These are phyloP conservation scores for Sequoiadendron giganteum DNA, from an alignment of 75 land plant species.

Conservation along the genomic window DNA sequence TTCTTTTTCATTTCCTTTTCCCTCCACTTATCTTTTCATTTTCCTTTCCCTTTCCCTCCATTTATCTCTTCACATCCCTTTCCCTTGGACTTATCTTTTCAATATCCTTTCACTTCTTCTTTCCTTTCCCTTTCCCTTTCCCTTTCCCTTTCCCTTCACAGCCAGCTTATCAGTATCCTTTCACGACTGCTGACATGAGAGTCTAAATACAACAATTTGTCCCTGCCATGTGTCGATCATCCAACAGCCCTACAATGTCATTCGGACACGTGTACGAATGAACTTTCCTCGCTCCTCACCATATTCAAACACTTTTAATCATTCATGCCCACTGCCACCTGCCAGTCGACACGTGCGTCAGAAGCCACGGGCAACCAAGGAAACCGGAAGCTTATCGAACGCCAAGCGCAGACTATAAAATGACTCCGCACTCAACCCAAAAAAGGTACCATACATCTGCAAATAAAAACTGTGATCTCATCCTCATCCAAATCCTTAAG, in stretches of 20 bases:
- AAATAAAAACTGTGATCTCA: neutral
- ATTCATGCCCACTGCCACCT: neutral
- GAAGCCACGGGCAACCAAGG: neutral
- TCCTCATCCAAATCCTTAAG: neutral
- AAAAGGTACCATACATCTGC: no score
- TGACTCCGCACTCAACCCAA: neutral
- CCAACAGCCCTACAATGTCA: neutral
- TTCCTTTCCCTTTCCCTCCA: no score
- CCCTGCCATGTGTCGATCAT: neutral
- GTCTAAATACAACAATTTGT: neutral
- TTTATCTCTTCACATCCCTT: no score
- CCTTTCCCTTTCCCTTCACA: no score
- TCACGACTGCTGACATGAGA: slow-evolving; percentile 37
- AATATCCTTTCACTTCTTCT: no score
- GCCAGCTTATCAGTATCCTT: neutral
- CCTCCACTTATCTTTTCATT: no score
- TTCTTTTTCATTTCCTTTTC: no score
- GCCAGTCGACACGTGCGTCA: neutral
- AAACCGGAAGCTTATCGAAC: neutral
- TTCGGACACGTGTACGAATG: no score
- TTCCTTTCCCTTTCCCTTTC: no score
- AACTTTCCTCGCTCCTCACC: no score
- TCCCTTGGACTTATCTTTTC: no score
- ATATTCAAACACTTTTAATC: neutral
- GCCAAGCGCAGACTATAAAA: neutral